Evolutionary conservation across 2,329 filamentous ascomycete genomes (phyloP).

Genomic region (Dothiorella sarmentorum): DNA sequence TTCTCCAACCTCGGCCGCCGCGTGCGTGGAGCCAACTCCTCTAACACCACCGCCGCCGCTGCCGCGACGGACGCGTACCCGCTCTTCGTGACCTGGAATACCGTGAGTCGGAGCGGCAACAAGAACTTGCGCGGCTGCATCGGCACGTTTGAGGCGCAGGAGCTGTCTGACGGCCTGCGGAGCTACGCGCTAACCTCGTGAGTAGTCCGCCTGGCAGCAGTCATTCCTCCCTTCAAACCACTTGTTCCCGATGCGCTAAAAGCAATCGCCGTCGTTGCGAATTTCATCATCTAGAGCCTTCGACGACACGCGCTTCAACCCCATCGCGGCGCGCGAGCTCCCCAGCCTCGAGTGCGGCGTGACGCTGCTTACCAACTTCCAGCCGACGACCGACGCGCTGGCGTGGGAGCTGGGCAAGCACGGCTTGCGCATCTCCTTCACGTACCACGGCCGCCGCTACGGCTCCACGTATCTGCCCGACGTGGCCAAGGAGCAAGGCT

Average conservation of each 20-base stretch:
- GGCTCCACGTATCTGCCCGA: conserved; percentile 90
- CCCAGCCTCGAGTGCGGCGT: conserved; percentile 49
- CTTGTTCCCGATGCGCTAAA: not conserved
- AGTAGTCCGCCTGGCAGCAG: conserved; percentile 25
- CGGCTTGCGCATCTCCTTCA: conserved; percentile 82
- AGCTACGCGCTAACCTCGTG: conserved; percentile 80
- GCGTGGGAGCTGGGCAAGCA: conserved; percentile 88
- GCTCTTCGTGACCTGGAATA: conserved; percentile 95
- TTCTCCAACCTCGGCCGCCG: conserved; percentile 32
- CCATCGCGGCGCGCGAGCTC: conserved; percentile 47
- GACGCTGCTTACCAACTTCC: conserved; percentile 83
- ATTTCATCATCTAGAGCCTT: conserved; percentile 57
- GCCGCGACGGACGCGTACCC: conserved; percentile 55
- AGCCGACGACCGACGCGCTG: conserved; percentile 66
- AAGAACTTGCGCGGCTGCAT: conserved; percentile 87
- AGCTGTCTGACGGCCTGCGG: conserved; percentile 68
- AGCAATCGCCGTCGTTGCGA: not conserved
- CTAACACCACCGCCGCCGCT: conserved; percentile 35
- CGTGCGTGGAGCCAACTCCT: conserved; percentile 23
- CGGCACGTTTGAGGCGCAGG: conserved; percentile 81
- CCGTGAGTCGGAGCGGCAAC: conserved; percentile 56
- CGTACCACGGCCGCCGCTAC: conserved; percentile 67
- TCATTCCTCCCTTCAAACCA: not conserved
- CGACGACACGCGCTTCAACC: conserved; percentile 60
- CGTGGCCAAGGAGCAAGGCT: conserved; percentile 87